phyloP scores from a whole-genome alignment of 257 asterid genomes.

The Solanum sejunctum region DNA sequence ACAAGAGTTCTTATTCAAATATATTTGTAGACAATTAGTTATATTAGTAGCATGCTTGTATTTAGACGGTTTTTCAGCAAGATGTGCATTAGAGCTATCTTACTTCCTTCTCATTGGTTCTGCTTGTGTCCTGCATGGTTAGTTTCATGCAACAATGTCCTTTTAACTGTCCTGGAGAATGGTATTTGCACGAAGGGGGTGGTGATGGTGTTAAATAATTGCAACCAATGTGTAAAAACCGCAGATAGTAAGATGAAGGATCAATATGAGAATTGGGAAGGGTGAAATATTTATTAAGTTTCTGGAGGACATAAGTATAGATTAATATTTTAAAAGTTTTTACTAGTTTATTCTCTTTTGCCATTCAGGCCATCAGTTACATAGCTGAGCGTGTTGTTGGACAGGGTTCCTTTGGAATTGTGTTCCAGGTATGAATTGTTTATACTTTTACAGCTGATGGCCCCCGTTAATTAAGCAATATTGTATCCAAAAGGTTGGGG shows the following conservation, averaged over 20 bases:
- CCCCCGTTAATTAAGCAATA: background rate
- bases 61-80: background rate
- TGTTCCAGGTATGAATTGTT: conserved; percentile 41
- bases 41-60: background rate
- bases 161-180: background rate
- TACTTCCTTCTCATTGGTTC: background rate
- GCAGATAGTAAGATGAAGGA: background rate
- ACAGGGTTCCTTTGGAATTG: conserved; percentile 62
- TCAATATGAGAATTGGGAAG: background rate
- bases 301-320: background rate
- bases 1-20: background rate
- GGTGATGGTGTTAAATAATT: background rate
- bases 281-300: background rate
- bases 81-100: background rate
- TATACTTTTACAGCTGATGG: background rate
- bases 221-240: background rate
- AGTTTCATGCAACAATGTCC: background rate
- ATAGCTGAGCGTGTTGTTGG: conserved; percentile 70
- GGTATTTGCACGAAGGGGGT: background rate
- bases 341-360: background rate
- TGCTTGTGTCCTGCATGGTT: background rate
- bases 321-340: background rate
- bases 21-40: background rate
- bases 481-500: background rate
- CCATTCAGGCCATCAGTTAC: conserved; percentile 40